Evolutionary conservation across 2,329 filamentous ascomycete species (phyloP), one percentile per base, ranked within the genome.

Genomic region (Aspergillus hortae): DNA sequence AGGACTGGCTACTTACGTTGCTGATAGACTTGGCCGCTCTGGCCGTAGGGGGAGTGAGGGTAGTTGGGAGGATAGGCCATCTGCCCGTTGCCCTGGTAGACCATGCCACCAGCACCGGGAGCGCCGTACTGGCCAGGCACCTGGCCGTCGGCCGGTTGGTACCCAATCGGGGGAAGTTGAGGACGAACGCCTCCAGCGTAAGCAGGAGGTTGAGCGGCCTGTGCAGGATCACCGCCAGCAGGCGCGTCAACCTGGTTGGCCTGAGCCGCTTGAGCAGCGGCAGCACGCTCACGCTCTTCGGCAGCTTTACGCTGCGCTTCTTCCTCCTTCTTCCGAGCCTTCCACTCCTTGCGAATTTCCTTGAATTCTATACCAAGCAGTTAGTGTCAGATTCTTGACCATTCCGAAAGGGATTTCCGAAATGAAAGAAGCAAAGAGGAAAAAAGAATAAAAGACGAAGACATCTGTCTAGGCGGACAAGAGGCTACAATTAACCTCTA

Each of bases 331-430:
- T 97, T 97, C 67, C 94, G 90, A 36, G 90, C 89, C 78, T 97
- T 99, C 94, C 94, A 99, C 68, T 97, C 92, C 70, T 97, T 97
- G 58, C 94, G 89, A 55, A 97, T 96, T 68, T 99, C 94, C 71
- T 99, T 99, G 77, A 99, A 97, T 73, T 97, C 94, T 97, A 67
- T 23, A 10, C 14, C 9, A 17, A 38, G 7, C 15, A 17, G 35
- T 38, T 7, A 38, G 35, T 38, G 35, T 38, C 35, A 17, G 14
- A 38, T 17, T 38, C 35, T 10, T 38, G 7, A 5, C 35, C 35
- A 38, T 38, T 1, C 12, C 35, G 2, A 35, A 4, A 38, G 35
- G 6, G 5, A 17, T 7, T 5, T 11, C 7, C 35, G 48, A 44
- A 38, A 23, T 30, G 53, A 46, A 35, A 38, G 44, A 46, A 19